These are phyloP conservation scores for Epichloe bromicola DNA, from an alignment of 2,329 filamentous ascomycete genomes.

Conservation along the genomic window DNA sequence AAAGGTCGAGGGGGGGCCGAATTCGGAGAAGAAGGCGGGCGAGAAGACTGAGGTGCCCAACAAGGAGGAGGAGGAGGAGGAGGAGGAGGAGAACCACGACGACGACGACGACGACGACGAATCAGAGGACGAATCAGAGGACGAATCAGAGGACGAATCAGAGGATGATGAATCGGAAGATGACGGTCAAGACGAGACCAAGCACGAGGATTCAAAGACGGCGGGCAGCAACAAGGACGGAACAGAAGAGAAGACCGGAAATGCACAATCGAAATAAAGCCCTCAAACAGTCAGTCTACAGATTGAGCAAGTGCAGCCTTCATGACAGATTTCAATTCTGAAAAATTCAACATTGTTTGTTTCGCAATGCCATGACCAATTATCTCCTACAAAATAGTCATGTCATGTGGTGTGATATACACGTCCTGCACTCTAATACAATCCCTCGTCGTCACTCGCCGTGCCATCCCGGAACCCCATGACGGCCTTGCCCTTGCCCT, in stretches of 20 bases:
- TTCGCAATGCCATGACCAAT: neutral
- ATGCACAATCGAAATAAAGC: slow-evolving; percentile 3
- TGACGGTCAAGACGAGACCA: slow-evolving; percentile 11
- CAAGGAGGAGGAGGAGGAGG: slow-evolving; percentile 9
- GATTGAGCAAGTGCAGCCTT: neutral
- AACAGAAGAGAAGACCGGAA: slow-evolving; percentile 6
- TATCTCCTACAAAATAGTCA: neutral
- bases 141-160: slow-evolving; percentile 13
- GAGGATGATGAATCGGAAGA: slow-evolving; percentile 14
- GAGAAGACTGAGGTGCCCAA: slow-evolving; percentile 10
- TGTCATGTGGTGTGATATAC: slow-evolving; percentile 6
- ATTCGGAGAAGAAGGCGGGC: slow-evolving; percentile 15
- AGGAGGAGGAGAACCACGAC: slow-evolving; percentile 8
- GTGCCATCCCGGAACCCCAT: slow-evolving; percentile 38
- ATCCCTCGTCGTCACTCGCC: slow-evolving; percentile 42
- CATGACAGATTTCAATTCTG: neutral
- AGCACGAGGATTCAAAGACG: neutral
- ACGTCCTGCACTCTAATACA: slow-evolving; percentile 30
- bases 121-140: slow-evolving; percentile 11
- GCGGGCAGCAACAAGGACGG: slow-evolving; percentile 11
- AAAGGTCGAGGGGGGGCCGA: slow-evolving; percentile 23
- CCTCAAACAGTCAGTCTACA: neutral
- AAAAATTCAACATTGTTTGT: neutral
- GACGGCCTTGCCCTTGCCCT: slow-evolving; percentile 44
- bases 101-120: neutral